A percentile compares a stretch with the other conserved stretches of the same genome.
Evolutionary conservation across 208 protist species (phyloP).

Genomic region (Trypanosoma mega): DNA sequence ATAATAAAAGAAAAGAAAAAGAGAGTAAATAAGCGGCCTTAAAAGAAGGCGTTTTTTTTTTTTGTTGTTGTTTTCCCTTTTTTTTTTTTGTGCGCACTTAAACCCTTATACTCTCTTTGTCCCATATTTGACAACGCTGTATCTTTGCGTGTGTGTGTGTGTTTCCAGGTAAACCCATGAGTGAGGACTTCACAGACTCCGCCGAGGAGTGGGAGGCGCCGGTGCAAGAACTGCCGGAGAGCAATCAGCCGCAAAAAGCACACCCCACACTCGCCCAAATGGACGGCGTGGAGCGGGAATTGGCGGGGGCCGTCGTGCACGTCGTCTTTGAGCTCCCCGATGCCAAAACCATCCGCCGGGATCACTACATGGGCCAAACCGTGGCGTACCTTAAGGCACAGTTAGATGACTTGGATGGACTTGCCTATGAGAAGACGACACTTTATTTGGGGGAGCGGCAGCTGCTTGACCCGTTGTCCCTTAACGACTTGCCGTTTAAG

Average conservation of each 20-base stretch:
- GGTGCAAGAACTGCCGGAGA: conserved; percentile 8
- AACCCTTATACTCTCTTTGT: too few species aligned
- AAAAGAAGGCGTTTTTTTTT: too few species aligned
- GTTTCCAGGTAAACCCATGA: conserved; percentile 1
- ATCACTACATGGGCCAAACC: conserved; percentile 80
- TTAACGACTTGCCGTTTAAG: conserved; percentile 78
- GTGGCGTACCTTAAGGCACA: conserved; percentile 72
- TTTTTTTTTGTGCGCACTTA: too few species aligned
- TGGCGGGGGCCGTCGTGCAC: conserved; percentile 44
- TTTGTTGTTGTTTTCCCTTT: too few species aligned
- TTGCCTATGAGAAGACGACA: conserved; percentile 63
- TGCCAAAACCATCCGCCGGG: conserved; percentile 26
- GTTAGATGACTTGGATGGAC: conserved; percentile 47
- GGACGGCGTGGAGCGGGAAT: conserved; percentile 63
- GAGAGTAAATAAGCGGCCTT: too few species aligned
- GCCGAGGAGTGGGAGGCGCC: conserved; percentile 75
- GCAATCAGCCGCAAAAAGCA: background rate
- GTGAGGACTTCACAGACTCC: conserved; percentile 50
- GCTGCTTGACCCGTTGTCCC: conserved; percentile 77
- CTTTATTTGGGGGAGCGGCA: conserved; percentile 61
- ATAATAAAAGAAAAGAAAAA: too few species aligned
- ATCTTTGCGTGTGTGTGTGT: background rate
- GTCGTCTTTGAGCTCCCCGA: conserved; percentile 48
- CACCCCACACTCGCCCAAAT: conserved; percentile 30
- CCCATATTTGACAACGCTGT: too few species aligned